A percentile compares a stretch with the other conserved stretches of the same genome.
Conservation (phyloP, 2,329 filamentous ascomycete genomes). For the Venturia pyrina region DNA sequence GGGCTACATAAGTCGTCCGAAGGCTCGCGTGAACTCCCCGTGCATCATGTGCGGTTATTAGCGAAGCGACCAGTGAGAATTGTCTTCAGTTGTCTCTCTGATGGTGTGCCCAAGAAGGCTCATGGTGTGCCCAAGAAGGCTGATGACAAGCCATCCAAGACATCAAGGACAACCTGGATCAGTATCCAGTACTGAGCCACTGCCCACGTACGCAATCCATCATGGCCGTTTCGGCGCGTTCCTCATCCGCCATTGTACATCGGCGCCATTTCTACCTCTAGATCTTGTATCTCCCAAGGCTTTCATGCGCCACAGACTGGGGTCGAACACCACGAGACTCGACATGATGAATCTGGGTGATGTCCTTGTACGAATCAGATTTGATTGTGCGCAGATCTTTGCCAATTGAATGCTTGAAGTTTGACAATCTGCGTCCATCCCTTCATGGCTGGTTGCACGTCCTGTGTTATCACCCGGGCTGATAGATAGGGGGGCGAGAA, state of each 20-base stretch:
- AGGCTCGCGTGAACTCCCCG: neutral
- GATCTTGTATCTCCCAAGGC: neutral
- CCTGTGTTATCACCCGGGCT: neutral
- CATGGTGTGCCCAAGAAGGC: conserved; percentile 2
- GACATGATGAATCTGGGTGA: neutral
- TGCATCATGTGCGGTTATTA: neutral
- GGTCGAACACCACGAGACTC: neutral
- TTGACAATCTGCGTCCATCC: neutral
- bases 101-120: conserved; percentile 4
- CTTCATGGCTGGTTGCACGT: no score
- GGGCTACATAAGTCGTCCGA: neutral
- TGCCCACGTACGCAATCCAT: neutral
- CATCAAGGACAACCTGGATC: neutral
- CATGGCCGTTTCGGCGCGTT: neutral
- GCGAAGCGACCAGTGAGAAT: neutral
- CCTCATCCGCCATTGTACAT: neutral
- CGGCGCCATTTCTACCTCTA: neutral
- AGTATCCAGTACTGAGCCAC: neutral
- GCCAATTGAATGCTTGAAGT: neutral
- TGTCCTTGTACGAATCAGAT: neutral
- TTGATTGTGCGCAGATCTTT: neutral
- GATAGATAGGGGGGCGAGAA: neutral
- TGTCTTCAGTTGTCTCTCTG: neutral
- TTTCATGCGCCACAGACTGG: neutral
- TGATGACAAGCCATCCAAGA: neutral